Percentiles rank a stretch among this genome's conserved stretches.
Conservation (phyloP, 345 rosid genomes). For the Atalantia buxifolia region DNA sequence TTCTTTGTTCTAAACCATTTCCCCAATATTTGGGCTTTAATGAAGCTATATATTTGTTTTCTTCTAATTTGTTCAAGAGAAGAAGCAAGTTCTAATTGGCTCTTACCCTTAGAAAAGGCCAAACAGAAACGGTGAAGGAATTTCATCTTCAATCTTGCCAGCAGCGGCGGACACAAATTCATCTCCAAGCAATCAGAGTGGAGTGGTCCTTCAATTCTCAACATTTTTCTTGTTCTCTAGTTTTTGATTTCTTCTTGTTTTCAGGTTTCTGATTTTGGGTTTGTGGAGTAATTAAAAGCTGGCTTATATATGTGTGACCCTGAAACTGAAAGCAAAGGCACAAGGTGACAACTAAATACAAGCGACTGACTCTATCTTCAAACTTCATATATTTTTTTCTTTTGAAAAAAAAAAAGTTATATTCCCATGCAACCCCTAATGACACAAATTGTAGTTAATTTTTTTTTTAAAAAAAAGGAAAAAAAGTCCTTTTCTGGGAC, state of each 20-base stretch:
- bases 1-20: too few relatives aligned
- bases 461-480: too few relatives aligned
- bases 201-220: background rate
- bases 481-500: background rate
- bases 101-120: background rate
- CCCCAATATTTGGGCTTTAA: too few relatives aligned
- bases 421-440: background rate
- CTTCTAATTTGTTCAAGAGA: too few relatives aligned
- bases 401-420: background rate
- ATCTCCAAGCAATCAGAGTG: background rate
- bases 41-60: too few relatives aligned
- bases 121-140: background rate
- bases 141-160: background rate
- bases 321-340: background rate
- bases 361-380: background rate
- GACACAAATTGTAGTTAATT: background rate
- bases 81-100: background rate
- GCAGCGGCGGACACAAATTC: background rate
- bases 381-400: too few relatives aligned
- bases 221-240: background rate
- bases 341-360: slow-evolving; percentile 1
- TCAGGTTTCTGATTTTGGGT: background rate
- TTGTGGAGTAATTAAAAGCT: background rate
- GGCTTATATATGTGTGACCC: background rate
- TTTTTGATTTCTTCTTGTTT: background rate